Evolutionary conservation across 108 stramenopile species (phyloP), one percentile per base, ranked within the genome.

Genomic region (Parietichytrium sp.): DNA sequence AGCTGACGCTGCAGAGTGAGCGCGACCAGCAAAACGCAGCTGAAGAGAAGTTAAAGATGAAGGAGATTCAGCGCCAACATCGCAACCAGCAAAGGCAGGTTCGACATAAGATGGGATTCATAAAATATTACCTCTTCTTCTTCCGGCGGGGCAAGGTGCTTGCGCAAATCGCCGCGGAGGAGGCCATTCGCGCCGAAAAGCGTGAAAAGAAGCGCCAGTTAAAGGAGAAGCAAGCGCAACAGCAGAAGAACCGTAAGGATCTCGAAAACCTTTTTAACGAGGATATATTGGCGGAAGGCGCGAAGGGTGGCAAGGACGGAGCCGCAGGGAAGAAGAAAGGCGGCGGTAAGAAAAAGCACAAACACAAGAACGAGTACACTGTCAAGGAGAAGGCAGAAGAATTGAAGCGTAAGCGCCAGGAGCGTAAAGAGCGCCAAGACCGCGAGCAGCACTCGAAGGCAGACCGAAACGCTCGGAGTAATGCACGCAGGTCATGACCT

Each of bases 101-200:
- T 13, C 72, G 80, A 10, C 80, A 84, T n/a, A 84, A 81, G 33
- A 78, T 84, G 80, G 80, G 80, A 15, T 54, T 55, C 13, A 29
- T 61, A 2, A 30, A 36, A 25, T 81, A 81, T 38, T 61, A 61
- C 47, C 29, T 61, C 3, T 84, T 55, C 55, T 72, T 72, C 45
- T 72, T 72, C 61, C 36, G 45, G 42, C 33, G 61, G 10, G 61
- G 61, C 29, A 72, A 72, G 20, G 61, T 72, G n/a, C 20, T 72
- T 10, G 61, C 61, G 1, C 61, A 72, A 20, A 72, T 72, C 20
- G 61, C 61, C 42, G 61, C 61, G 12, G 61, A 72, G 20, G 61
- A 72, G 20, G 61, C 61, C 61, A 72, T 72, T 72, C 61, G 61
- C 16, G 61, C 61, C 42, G 61, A 72, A 27, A 72, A 72, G 3